phyloP scores from a whole-genome alignment of 2,329 filamentous ascomycete species.

The Microdochium paspali region DNA sequence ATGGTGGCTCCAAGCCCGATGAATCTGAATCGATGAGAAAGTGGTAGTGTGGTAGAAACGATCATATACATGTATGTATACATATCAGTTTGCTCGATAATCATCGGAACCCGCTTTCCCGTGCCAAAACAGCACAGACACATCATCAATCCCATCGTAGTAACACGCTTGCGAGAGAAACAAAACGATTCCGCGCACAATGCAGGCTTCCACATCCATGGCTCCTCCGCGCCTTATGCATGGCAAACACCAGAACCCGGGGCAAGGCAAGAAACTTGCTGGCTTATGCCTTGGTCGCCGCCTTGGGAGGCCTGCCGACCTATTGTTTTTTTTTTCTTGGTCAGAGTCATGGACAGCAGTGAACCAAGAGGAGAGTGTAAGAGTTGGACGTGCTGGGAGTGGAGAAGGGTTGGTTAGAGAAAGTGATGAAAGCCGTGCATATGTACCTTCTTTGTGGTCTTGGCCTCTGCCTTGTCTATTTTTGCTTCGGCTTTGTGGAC shows the following conservation, averaged over 20 bases:
- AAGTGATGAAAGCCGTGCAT: not conserved
- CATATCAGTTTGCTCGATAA: too few relatives aligned
- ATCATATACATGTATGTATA: too few relatives aligned
- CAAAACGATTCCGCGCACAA: not conserved
- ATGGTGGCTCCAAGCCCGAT: too few relatives aligned
- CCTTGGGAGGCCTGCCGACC: not conserved
- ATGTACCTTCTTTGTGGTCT: conserved; percentile 11
- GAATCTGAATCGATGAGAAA: too few relatives aligned
- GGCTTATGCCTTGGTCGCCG: not conserved
- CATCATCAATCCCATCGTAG: too few relatives aligned
- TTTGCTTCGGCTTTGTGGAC: conserved; percentile 18
- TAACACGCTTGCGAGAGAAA: too few relatives aligned
- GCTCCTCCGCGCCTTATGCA: too few relatives aligned
- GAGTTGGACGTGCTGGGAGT: not conserved
- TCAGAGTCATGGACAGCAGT: too few relatives aligned
- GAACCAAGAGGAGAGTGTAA: too few relatives aligned
- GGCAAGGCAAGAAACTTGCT: not conserved
- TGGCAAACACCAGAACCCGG: not conserved
- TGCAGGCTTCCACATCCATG: not conserved
- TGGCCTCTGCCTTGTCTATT: conserved; percentile 8
- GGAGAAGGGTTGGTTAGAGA: not conserved
- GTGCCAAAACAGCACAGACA: too few relatives aligned
- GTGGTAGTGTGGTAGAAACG: too few relatives aligned
- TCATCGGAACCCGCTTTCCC: too few relatives aligned
- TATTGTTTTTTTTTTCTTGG: not conserved